Percentiles rank a stretch among this genome's conserved stretches.
These are phyloP conservation scores for Malassezia vespertilionis DNA, from an alignment of 1,284 basidiomycete species.

Conservation along the genomic window DNA sequence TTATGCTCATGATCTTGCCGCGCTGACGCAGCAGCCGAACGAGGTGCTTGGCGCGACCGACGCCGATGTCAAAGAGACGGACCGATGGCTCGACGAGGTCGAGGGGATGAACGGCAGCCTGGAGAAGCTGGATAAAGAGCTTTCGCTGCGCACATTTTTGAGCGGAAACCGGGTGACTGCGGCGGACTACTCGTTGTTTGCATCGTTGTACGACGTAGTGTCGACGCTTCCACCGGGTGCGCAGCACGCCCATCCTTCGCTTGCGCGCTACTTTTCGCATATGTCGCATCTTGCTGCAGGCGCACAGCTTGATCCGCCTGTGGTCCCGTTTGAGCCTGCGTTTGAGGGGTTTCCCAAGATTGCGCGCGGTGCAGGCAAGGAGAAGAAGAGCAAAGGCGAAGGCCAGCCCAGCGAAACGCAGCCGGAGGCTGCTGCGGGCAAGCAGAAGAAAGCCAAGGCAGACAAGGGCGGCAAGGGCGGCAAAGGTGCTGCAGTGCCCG, in stretches of 20 bases:
- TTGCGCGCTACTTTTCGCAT: slow-evolving; percentile 44
- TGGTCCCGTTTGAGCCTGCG: slow-evolving; percentile 31
- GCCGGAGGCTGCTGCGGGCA: neutral
- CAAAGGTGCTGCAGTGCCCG: slow-evolving; percentile 22
- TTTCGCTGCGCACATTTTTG: slow-evolving; percentile 33
- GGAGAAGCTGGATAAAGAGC: slow-evolving; percentile 24
- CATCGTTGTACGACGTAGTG: slow-evolving; percentile 35
- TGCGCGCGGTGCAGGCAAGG: slow-evolving; percentile 19
- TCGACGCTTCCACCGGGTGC: slow-evolving; percentile 30
- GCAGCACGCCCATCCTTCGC: slow-evolving; percentile 40
- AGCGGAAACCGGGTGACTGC: slow-evolving; percentile 33
- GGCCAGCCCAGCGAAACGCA: neutral
- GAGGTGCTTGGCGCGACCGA: slow-evolving; percentile 11
- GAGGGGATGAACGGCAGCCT: slow-evolving; percentile 25
- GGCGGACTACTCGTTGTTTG: slow-evolving; percentile 43
- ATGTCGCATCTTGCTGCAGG: slow-evolving; percentile 28
- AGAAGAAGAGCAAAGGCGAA: slow-evolving; percentile 14
- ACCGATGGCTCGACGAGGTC: slow-evolving; percentile 20
- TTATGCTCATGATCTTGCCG: slow-evolving; percentile 12
- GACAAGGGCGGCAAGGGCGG: slow-evolving; percentile 30
- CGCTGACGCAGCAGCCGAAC: slow-evolving; percentile 6
- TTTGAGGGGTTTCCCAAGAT: slow-evolving; percentile 43
- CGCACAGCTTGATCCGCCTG: slow-evolving; percentile 14
- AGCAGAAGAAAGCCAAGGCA: slow-evolving; percentile 31
- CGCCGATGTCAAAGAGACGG: slow-evolving; percentile 2